Conservation (phyloP, 1,284 basidiomycete genomes). For the Veloboletus limbatus region DNA sequence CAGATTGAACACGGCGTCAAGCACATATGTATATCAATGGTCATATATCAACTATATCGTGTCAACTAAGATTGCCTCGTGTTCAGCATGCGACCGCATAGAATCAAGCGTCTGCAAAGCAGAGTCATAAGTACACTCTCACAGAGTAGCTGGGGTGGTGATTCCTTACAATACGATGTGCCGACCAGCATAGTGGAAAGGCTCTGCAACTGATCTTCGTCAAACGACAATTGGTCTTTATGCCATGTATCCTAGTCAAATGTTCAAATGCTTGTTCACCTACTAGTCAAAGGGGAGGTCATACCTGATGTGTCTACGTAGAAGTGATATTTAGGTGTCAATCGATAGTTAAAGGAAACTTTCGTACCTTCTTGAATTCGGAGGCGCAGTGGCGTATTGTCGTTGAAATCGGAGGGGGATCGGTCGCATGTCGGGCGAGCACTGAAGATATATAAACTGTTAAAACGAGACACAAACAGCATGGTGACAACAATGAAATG, state of each 20-base stretch:
- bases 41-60: too few relatives aligned
- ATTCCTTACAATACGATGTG: conserved; percentile 79
- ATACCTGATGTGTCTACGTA: conserved; percentile 66
- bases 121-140: conserved; percentile 11
- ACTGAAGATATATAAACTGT: conserved; percentile 42
- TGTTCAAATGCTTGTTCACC: conserved; percentile 5
- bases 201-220: conserved; percentile 85
- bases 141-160: neutral
- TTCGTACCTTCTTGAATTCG: conserved; percentile 78
- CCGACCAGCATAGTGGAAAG: conserved; percentile 89
- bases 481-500: neutral
- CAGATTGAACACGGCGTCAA: neutral
- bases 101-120: conserved; percentile 25
- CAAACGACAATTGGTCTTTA: conserved; percentile 86
- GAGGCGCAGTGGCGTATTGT: conserved; percentile 88
- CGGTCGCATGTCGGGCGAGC: conserved; percentile 79
- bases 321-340: conserved; percentile 15
- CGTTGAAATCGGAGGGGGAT: conserved; percentile 89
- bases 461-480: neutral
- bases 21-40: conserved; percentile 1
- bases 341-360: conserved; percentile 11
- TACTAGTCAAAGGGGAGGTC: conserved; percentile 25
- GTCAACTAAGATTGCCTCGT: conserved; percentile 1
- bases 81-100: conserved; percentile 4
- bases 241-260: conserved; percentile 80